Base-by-base conservation (phyloP, 2,329 filamentous ascomycete species). In the Pseudogymnoascus sp. region DNA sequence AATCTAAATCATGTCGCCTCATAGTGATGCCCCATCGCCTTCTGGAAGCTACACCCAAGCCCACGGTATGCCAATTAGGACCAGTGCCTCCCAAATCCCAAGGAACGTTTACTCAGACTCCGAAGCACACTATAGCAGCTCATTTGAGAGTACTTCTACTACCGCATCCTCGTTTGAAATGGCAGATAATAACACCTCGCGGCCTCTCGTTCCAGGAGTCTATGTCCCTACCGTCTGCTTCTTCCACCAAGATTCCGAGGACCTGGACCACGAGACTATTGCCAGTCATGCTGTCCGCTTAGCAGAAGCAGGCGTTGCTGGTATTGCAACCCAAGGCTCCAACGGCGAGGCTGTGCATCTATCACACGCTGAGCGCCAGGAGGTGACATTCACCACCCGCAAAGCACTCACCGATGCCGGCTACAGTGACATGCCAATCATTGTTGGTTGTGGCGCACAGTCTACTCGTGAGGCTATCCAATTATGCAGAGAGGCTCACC, bases 171-270 rank as follows among this genome's bases (percentile, higher is more conserved):
- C 75, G 5, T 62, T 75, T 52, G 69, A 68, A 12, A 55, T 55
- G 60, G 61, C 62, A 40, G 67, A 69, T 12, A 66, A 72, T 59
- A 73, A 74, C 61, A 70, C 70, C 62, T 39, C 67, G 40, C 75
- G 78, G 5, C 73, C 74, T 29, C 72, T 82, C 36, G 64, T 73
- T 29, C 78, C 77, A 5, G 85, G 85, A 59, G 81, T 90, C 67
- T 90, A 90, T 70, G 87, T 89, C 58, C 88, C 88, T 27, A 90
- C 87, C 15, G 80, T 89, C 69, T 87, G 86, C 73, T 90, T 91
- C 77, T 91, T 91, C 72, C 78, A 87, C 61, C 74, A 79, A 1
- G 78, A 77, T 21, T 82, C 80, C 1, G 88, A 91, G 72, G 83
- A 90, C 61, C 75, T 91, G 61, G 88, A 91, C 70, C 78, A 82